Evolutionary conservation across 2,329 filamentous ascomycete species (phyloP).

Genomic region (Colletotrichum musicola): DNA sequence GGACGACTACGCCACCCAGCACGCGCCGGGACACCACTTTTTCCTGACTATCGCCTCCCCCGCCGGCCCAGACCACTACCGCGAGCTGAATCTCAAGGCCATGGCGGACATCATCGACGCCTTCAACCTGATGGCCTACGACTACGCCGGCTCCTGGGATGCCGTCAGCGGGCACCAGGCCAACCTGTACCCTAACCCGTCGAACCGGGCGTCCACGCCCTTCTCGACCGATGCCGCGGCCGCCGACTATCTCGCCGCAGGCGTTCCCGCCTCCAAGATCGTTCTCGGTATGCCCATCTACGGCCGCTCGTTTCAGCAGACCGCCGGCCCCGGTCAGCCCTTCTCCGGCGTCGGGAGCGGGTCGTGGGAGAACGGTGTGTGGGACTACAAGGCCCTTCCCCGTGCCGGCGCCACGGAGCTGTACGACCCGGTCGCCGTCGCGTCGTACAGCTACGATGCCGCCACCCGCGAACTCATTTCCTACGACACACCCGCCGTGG

Average conservation of each 20-base stretch:
- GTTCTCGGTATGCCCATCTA: constrained; percentile 86
- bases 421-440: constrained; percentile 69
- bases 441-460: constrained; percentile 79
- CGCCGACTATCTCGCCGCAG: constrained; percentile 71
- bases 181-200: constrained; percentile 72
- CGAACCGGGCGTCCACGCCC: constrained; percentile 71
- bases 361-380: constrained; percentile 80
- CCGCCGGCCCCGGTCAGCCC: constrained; percentile 73
- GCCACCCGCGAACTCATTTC: constrained; percentile 73
- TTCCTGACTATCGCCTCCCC: constrained; percentile 66
- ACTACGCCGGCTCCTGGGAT: constrained; percentile 79
- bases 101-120: constrained; percentile 60
- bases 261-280: constrained; percentile 75
- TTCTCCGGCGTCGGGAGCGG: constrained; percentile 76
- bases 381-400: constrained; percentile 86
- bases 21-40: constrained; percentile 63
- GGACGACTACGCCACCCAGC: constrained; percentile 59
- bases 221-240: constrained; percentile 78
- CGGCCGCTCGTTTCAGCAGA: constrained; percentile 74
- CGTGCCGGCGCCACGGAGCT: constrained; percentile 68
- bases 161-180: constrained; percentile 74
- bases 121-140: constrained; percentile 79
- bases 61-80: constrained; percentile 62
- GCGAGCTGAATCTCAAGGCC: constrained; percentile 57
- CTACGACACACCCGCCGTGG: constrained; percentile 75